Evolutionary conservation across 148 eudicot genomes (phyloP).

Genomic region (Rhododendron ovatum): DNA sequence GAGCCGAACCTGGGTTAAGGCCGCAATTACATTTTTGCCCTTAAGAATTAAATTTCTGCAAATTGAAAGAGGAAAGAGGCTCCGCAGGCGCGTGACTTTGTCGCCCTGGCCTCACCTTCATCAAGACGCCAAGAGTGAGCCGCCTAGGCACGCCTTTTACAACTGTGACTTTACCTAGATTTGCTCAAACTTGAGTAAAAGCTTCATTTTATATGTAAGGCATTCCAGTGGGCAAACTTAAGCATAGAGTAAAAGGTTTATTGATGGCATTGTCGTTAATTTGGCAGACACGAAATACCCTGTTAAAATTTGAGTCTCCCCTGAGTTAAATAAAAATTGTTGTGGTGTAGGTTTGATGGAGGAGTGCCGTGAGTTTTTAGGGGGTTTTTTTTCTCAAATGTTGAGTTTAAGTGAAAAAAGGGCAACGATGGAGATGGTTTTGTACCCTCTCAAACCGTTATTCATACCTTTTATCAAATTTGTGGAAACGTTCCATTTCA

Average conservation of each 20-base stretch:
- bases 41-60: background rate
- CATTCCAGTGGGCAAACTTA: background rate
- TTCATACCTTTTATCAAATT: background rate
- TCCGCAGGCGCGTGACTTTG: background rate
- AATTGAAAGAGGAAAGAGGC: background rate
- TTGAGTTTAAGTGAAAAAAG: background rate
- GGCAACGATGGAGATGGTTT: background rate
- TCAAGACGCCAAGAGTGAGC: background rate
- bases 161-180: background rate
- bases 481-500: background rate
- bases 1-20: background rate
- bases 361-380: background rate
- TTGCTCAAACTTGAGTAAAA: background rate
- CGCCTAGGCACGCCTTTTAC: background rate
- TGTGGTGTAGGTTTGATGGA: background rate
- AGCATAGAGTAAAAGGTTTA: background rate
- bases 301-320: background rate
- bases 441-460: background rate
- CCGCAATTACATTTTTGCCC: background rate
- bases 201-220: background rate
- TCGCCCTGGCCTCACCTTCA: background rate
- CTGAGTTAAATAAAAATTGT: background rate
- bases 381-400: background rate
- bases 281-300: background rate
- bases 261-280: background rate